Evolutionary conservation across 768 basidiomycete species (phyloP), one percentile per base, ranked within the genome.

Genomic region (Boletus pseudopeckii): DNA sequence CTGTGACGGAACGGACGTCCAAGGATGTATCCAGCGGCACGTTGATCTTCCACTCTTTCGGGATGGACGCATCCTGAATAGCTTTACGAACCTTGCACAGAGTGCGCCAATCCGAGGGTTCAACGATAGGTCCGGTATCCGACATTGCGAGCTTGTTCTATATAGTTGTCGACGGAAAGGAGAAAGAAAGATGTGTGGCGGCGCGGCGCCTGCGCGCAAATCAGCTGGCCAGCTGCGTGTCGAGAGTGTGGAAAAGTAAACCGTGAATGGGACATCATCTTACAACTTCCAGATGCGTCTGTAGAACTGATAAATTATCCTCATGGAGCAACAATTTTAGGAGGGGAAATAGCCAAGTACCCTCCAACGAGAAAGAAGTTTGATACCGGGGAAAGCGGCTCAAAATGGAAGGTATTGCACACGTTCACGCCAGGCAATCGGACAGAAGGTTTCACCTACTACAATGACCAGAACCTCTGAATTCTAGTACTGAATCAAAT

Each of bases 41-140:
- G 4, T 53, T 48, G 50, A 68, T 58, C 48, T 22, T 53, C 66
- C 66, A 68, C 11, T 43, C 55, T 20, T 58, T 39, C 2, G 64
- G 65, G 37, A 67, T 67, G 42, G 66, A 65, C 4, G 57, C 59
- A 7, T 61, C 54, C 37, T 68, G 66, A 36, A 13, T 26, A 9
- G 56, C 57, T 44, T 58, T 68, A 18, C 59, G 60, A 24, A 18
- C 43, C 3, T 50, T 20, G 30, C 66, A 67, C 30, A 66, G 34
- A 5, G 64, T 45, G n/a, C 44, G 56, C 65, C 66, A 67, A 40
- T 66, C 55, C 15, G 52, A 44, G 37, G 30, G 18, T 53, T 22
- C 44, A 34, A 40, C 4, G 26, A 3, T n/a, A 7, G 41, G 24
- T 24, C 32, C 15, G 7, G 42, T 20, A 4, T 44, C 37, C 14